These are phyloP conservation scores for Tulasnella sp. DNA, from an alignment of 768 basidiomycete genomes.

Conservation along the genomic window DNA sequence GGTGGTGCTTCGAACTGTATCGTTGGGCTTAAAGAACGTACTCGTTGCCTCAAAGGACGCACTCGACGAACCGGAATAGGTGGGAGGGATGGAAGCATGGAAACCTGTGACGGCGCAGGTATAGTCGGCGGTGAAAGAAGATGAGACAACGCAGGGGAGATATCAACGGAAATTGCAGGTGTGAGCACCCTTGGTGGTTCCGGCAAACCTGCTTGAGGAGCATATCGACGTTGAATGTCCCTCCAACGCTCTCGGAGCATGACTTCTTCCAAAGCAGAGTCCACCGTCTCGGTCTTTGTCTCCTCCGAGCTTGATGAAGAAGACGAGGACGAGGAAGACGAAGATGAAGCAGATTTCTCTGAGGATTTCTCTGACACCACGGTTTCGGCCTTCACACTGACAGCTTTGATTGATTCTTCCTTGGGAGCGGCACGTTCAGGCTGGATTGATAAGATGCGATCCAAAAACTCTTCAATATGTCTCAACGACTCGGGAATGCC, in stretches of 20 bases:
- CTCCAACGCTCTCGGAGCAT: slow-evolving; percentile 14
- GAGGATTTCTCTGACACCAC: slow-evolving; percentile 22
- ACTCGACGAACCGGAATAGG: too few relatives aligned
- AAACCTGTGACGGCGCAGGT: too few relatives aligned
- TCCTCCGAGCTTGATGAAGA: too few relatives aligned
- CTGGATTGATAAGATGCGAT: slow-evolving; percentile 20
- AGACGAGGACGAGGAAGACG: slow-evolving; percentile 33
- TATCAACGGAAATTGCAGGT: too few relatives aligned
- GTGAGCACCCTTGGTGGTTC: background rate
- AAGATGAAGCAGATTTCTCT: slow-evolving; percentile 25
- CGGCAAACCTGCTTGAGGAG: too few relatives aligned
- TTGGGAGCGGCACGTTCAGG: too few relatives aligned
- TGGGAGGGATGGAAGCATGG: too few relatives aligned
- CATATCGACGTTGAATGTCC: slow-evolving; percentile 7
- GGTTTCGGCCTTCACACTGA: slow-evolving; percentile 11
- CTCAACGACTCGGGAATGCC: slow-evolving; percentile 26
- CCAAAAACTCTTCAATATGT: slow-evolving; percentile 24
- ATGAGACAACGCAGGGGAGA: too few relatives aligned
- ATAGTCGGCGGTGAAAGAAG: too few relatives aligned
- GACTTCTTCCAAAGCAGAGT: slow-evolving; percentile 5
- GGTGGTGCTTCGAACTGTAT: too few relatives aligned
- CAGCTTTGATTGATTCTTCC: slow-evolving; percentile 6
- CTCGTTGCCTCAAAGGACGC: too few relatives aligned
- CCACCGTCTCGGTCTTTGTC: background rate
- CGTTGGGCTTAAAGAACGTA: too few relatives aligned